Percentiles rank a stretch among this genome's conserved stretches.
These are phyloP conservation scores for Apiotrichum veenhuisii DNA, from an alignment of 1,284 basidiomycete genomes.

Conservation along the genomic window DNA sequence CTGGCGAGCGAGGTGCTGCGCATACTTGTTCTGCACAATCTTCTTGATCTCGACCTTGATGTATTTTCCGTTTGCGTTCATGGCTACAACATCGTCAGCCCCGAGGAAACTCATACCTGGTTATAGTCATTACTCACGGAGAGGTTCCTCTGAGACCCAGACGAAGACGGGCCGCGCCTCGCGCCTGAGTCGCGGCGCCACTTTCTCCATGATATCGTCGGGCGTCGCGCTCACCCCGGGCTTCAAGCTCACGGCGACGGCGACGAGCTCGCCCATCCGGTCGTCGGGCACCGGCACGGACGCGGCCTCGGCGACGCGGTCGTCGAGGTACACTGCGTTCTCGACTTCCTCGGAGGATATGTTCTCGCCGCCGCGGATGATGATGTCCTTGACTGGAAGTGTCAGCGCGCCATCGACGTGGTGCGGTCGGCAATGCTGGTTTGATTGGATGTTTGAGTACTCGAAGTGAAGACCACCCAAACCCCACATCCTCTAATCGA, in stretches of 20 bases:
- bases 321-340: constrained; percentile 37
- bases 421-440: no score
- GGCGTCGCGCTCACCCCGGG: constrained; percentile 7
- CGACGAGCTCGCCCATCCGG: constrained; percentile 38
- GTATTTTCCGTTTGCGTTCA: constrained; percentile 7
- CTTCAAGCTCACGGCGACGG: constrained; percentile 28
- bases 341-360: constrained; percentile 44
- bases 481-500: no score
- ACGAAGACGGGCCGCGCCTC: background rate
- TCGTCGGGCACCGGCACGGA: constrained; percentile 35
- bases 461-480: no score
- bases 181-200: background rate
- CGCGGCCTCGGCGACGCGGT: constrained; percentile 32
- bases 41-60: constrained; percentile 7
- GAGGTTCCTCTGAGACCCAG: background rate
- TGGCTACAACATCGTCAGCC: no score
- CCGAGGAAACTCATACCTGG: no score
- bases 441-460: no score
- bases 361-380: constrained; percentile 44
- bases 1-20: constrained; percentile 16
- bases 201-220: background rate
- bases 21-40: constrained; percentile 9
- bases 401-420: no score
- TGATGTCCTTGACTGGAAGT: constrained; percentile 30
- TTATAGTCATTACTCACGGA: background rate